phyloP scores from a whole-genome alignment of 1,284 basidiomycete species.

The Neolentinus lepideus region DNA sequence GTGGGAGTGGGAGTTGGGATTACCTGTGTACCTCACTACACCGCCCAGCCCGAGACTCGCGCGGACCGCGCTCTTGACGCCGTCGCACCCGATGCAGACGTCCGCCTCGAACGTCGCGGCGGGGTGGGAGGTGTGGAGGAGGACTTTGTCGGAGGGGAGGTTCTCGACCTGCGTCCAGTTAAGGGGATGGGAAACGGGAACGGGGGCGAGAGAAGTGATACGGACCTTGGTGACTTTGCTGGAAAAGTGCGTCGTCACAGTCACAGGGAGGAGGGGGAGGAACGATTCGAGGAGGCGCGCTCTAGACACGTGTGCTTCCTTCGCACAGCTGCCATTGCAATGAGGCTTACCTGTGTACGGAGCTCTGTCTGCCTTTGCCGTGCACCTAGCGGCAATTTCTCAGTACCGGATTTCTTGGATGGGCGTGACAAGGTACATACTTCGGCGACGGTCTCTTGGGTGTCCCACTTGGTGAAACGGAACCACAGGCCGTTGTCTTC shows the following conservation, averaged over 20 bases:
- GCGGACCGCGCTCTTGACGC: slow-evolving; percentile 7
- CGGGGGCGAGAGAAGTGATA: not conserved
- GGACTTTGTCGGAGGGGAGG: not conserved
- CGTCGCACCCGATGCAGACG: slow-evolving; percentile 12
- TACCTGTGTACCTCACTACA: not conserved
- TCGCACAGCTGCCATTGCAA: not conserved
- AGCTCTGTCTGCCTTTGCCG: not conserved
- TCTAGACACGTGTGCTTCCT: not conserved
- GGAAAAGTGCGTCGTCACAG: slow-evolving; percentile 1
- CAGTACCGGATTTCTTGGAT: not conserved
- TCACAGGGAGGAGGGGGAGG: not conserved
- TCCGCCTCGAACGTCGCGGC: slow-evolving; percentile 4
- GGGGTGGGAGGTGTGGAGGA: not conserved
- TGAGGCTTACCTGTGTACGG: slow-evolving; percentile 1
- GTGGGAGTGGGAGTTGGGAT: too few species aligned
- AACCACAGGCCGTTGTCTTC: not conserved
- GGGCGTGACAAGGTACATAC: too few species aligned
- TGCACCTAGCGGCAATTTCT: not conserved
- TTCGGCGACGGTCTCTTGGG: not conserved
- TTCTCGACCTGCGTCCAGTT: not conserved
- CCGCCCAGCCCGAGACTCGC: not conserved
- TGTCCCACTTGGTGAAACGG: not conserved
- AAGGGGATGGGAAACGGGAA: not conserved
- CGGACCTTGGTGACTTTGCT: slow-evolving; percentile 3
- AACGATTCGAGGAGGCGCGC: slow-evolving; percentile 1